Base-by-base conservation (phyloP, 257 asterid species). In the Solanum commersonii region DNA sequence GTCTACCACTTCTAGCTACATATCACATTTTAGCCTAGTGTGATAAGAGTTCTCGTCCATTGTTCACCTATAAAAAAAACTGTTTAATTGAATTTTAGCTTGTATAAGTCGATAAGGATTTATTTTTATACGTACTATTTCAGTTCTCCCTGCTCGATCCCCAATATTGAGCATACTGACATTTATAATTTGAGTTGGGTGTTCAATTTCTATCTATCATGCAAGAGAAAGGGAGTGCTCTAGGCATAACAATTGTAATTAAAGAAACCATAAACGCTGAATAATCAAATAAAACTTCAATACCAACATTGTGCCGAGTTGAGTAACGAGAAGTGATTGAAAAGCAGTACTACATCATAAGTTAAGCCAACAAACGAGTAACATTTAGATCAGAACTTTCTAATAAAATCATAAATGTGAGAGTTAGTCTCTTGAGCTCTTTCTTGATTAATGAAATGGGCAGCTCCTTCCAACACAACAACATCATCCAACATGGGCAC, bases 361-460 rank as follows among this genome's bases (percentile, higher is more conserved):
- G 44, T 8, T 13, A 1, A 72, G 11, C 29, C 82, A 72, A 7
- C 46, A 73, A 34, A 11, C 2, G 12, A 71, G 27, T 15, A 23
- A 18, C 8, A 49, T 5, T 12, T 12, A 1, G 71, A 7, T 84
- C 84, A 91, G 88, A 95, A 93, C 74, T 93, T 90, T 12, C 52
- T 81, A 83, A 97, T 88, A 77, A 96, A 96, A 11, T 90, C 91
- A 52, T 91, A 94, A 31, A 97, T 92, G 46, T 85, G 89, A n/a
- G 88, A 70, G 81, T 88, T 96, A 25, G 94, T 71, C 84, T 94
- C 94, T 0, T 94, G 72, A 14, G 99, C 84, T 68, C 93, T 96
- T 93, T 97, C 99, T 87, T 97, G 98, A 34, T 97, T 94, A 94
- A 97, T 88, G 90, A 96, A 97, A 73, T 97, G 99, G 0, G 95